phyloP scores from a whole-genome alignment of 192 early-diverging fungal species.

The Phlyctochytrium planicorne region DNA sequence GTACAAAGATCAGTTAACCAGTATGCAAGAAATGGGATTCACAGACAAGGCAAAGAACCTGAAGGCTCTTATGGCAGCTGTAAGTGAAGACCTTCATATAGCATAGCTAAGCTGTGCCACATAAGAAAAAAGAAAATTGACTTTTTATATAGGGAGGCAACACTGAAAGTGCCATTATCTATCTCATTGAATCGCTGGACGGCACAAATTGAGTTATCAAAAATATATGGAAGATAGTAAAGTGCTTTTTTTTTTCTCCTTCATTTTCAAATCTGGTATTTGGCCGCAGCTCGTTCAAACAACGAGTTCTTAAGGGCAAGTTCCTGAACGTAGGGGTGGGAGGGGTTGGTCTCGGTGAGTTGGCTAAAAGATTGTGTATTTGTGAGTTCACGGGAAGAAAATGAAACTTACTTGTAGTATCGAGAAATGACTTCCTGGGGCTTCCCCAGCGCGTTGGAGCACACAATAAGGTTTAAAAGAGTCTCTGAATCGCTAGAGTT shows the following conservation, averaged over 20 bases:
- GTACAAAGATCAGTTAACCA: slow-evolving; percentile 64
- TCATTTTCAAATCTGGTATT: slow-evolving; percentile 26
- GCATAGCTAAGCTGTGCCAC: neutral
- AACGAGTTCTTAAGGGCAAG: slow-evolving; percentile 73
- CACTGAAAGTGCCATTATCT: slow-evolving; percentile 1
- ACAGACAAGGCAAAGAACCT: slow-evolving; percentile 77
- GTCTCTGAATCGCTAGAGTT: slow-evolving; percentile 75
- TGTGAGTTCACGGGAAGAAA: no score
- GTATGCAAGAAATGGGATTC: slow-evolving; percentile 85
- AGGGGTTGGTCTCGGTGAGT: slow-evolving; percentile 70
- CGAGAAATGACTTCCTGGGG: slow-evolving; percentile 61
- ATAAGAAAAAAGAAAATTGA: neutral
- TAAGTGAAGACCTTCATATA: neutral
- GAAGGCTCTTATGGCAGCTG: slow-evolving; percentile 67
- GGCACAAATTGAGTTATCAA: no score
- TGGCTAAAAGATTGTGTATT: slow-evolving; percentile 46
- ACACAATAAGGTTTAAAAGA: slow-evolving; percentile 83
- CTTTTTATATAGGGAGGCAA: slow-evolving; percentile 6
- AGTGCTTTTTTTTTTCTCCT: neutral
- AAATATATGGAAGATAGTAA: no score
- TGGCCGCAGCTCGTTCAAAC: slow-evolving; percentile 68
- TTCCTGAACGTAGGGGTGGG: slow-evolving; percentile 77
- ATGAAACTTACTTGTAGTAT: slow-evolving; percentile 69
- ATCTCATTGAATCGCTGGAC: neutral
- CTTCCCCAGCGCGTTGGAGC: slow-evolving; percentile 66